Conservation (phyloP, 306 rosid genomes). For the Sophora flavescens region DNA sequence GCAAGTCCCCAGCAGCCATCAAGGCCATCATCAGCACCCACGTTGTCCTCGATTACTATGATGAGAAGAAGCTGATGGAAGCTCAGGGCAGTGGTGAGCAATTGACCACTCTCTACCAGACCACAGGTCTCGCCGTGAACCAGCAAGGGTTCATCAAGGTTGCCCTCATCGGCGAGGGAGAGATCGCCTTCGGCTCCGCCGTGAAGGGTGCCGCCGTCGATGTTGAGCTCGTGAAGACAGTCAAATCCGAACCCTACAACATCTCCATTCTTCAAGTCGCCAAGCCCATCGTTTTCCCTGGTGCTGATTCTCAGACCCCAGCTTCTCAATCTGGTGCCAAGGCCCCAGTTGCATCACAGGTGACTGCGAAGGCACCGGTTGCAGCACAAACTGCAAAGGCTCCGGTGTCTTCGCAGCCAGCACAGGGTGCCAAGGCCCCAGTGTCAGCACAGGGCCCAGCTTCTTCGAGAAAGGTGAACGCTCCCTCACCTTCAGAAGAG, state of each 20-base stretch:
- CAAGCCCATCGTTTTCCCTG: constrained; percentile 49
- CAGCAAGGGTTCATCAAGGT: constrained; percentile 61
- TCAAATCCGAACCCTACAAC: constrained; percentile 57
- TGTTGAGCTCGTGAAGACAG: constrained; percentile 48
- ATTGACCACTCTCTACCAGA: constrained; percentile 67
- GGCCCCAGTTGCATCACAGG: not conserved
- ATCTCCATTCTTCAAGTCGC: constrained; percentile 66
- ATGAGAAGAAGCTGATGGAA: constrained; percentile 56
- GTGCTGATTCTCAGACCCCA: constrained; percentile 44
- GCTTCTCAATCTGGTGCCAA: not conserved
- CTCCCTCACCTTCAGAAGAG: constrained; percentile 36
- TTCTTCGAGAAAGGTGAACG: not conserved
- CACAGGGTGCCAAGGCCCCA: not conserved
- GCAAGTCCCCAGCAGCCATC: constrained; percentile 45
- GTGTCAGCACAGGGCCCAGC: not conserved
- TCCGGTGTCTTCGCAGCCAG: not conserved
- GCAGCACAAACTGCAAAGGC: not conserved
- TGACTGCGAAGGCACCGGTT: not conserved
- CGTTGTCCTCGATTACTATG: constrained; percentile 65
- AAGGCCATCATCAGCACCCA: constrained; percentile 60
- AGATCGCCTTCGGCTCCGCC: constrained; percentile 62
- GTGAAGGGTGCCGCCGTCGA: constrained; percentile 35
- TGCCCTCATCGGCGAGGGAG: constrained; percentile 48
- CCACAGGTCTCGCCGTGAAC: constrained; percentile 55
- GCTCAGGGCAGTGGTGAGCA: not conserved